Base-by-base conservation (phyloP, 192 early-diverging fungal species). In the Gamsiella multidivaricata region DNA sequence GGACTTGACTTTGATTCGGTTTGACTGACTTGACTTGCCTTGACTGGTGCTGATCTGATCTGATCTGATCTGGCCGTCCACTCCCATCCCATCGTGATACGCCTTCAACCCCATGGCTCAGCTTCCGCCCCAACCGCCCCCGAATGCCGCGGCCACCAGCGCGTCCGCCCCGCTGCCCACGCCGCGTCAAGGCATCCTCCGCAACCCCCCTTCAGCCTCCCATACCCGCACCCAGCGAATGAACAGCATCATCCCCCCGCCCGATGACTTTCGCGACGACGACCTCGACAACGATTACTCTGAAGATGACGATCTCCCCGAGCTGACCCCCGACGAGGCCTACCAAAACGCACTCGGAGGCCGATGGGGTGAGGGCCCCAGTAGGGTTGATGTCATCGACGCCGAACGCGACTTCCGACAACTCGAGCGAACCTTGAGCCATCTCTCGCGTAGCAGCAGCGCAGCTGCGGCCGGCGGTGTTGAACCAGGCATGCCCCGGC, bases 291-390 rank as follows among this genome's bases (percentile, higher is more conserved):
- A 57, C 12, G 52, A 61, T 0, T 50, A 36, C 22, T 36, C 54
- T 1, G 63, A 66, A 3, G 42, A 61, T 1, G 47, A 59, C 9
- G 46, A 45, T 50, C 17, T 25, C 1, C 42, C 29, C 12, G 65
- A 67, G 17, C 3, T 75, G 23, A 59, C 71, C 0, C 55, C 55
- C 10, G 71, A 75, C 3, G 54, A 75, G 36, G 45, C 57, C 31
- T 75, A 75, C 20, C 56, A 66, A 25, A 65, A 75, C 20, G 50
- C 64, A 0, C 50, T 66, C 12, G 52, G 47, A 10, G 71, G 71
- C 61, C 62, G 64, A 59, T 75, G 71, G 71, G 71, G 71, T 59
- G 71, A 75, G 20, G 71, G 71, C 6, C 71, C 71, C 18, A 66
- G 63, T 66, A 75, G 64, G 6, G 71, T 75, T 32, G 58, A 75